Base-by-base conservation (phyloP, 2,329 filamentous ascomycete genomes). In the Albophoma yamanashiensis region DNA sequence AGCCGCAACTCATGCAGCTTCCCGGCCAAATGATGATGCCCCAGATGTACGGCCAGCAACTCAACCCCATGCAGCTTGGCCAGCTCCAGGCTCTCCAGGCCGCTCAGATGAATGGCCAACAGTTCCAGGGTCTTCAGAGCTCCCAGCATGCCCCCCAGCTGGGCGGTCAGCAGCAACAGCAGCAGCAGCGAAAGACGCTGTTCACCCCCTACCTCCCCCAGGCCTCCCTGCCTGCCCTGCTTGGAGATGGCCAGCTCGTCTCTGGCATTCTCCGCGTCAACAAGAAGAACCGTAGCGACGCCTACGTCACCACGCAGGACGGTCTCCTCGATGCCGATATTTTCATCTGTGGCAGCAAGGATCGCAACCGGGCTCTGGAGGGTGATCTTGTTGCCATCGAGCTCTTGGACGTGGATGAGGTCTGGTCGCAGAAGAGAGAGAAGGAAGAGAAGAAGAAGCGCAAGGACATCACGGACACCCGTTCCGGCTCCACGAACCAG, bases 371-470 rank as follows among this genome's bases (percentile, higher is more conserved):
- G 75, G 94, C 94, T 59, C 83, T 99, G 42, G 94, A 99, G 74
- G 94, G 94, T 61, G 94, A 99, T 73, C 83, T 96, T 59, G 94
- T 99, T 61, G 94, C 94, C 39, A 86, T 99, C 59, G 94, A 99
- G 76, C 86, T 99, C 55, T 86, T 99, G 58, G 93, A 99, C 70
- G 94, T 99, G 9, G 94, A 97, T 72, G 94, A 99, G 71, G 94
- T 99, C 3, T 99, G 94, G 94, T 86, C 89, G 31, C 94, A 99
- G 79, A 99, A 99, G 82, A 91, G 92, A 60, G 94, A 99, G 75
- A 99, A 99, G 75, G 94, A 99, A 77, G 94, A 99, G 75, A 99
- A 99, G 84, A 99, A 99, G 85, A 99, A 97, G 80, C 90, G 94
- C 74, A 99, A 99, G 81, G 94, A 99, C 70, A 96, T 97, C 62